Base-by-base conservation (phyloP, 495 filamentous ascomycete species). In the Copromyces sp. region DNA sequence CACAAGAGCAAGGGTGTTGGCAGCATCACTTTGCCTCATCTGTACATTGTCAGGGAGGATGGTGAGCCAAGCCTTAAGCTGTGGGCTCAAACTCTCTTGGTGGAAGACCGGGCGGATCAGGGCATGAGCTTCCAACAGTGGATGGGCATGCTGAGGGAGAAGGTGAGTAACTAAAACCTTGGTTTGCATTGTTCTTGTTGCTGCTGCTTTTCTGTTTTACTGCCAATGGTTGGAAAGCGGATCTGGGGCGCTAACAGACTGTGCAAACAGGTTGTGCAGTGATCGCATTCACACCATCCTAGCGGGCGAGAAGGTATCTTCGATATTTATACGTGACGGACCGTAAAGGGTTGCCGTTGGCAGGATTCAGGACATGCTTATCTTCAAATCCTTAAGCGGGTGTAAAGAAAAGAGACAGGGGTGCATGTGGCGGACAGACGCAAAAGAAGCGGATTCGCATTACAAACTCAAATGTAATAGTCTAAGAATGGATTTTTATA, bases 31-130 rank as follows among this genome's bases (percentile, higher is more conserved):
- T 89, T 97, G 69, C 96, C 96, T 38, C 93, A 96, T 77, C 84
- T 99, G 71, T 98, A 98, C 77, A 88, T 98, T 75, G 91, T 99
- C 69, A 89, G 94, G 74, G 94, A 97, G 80, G 95, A 98, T 77
- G 95, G 95, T 39, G 95, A 99, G 84, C 95, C 95, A 32, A 93
- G 93, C 69, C 85, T 99, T 81, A 94, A 94, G 79, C 83, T 99
- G 73, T 99, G 95, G 95, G 95, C 95, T 37, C 93, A 95, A 86
- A 97, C 96, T 61, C 87, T 98, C 84, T 83, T 98, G 80, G 90
- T 99, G 69, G 95, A 99, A 83, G 95, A 99, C 82, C 87, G 95
- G 72, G 93, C 96, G 53, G 95, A 99, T 78, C 93, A 97, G 83
- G 90, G 94, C 29, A 89, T 94, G 80, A 97, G 96, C 77, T 88